Percentiles rank a stretch among this genome's conserved stretches.
phyloP scores from a whole-genome alignment of 768 basidiomycete genomes.

The Russula lepida region DNA sequence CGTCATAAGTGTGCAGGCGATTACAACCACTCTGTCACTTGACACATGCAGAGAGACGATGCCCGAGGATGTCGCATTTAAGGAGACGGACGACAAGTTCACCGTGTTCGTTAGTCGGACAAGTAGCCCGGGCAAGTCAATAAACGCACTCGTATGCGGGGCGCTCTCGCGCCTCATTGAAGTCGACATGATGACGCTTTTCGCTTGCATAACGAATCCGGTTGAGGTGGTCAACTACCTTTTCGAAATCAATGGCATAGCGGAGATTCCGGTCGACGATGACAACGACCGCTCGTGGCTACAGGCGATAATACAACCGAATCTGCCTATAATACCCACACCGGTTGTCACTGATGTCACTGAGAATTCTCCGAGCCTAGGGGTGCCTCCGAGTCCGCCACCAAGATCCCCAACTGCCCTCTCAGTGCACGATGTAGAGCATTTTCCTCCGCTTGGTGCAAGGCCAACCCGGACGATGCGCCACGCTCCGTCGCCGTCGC shows the following conservation, averaged over 20 bases:
- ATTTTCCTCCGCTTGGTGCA: conserved; percentile 3
- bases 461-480: not conserved
- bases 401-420: not conserved
- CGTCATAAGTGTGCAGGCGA: conserved; percentile 8
- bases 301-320: conserved; percentile 7
- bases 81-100: conserved; percentile 9
- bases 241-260: not conserved
- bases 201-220: not conserved
- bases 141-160: not conserved
- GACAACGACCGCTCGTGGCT: conserved; percentile 12
- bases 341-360: not conserved
- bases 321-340: conserved; percentile 4
- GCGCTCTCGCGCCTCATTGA: conserved; percentile 6
- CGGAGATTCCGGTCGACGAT: conserved; percentile 6
- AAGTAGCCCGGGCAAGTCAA: not conserved
- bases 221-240: not conserved
- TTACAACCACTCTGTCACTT: conserved; percentile 8
- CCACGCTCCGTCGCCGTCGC: not conserved
- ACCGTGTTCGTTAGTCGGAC: conserved; percentile 9
- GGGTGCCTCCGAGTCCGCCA: not conserved
- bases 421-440: not conserved
- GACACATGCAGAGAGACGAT: not conserved
- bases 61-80: not conserved
- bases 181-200: not conserved
- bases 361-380: not conserved